Evolutionary conservation across 1,284 basidiomycete species (phyloP), one percentile per base, ranked within the genome.

Genomic region (Ceratobasidium sp.): DNA sequence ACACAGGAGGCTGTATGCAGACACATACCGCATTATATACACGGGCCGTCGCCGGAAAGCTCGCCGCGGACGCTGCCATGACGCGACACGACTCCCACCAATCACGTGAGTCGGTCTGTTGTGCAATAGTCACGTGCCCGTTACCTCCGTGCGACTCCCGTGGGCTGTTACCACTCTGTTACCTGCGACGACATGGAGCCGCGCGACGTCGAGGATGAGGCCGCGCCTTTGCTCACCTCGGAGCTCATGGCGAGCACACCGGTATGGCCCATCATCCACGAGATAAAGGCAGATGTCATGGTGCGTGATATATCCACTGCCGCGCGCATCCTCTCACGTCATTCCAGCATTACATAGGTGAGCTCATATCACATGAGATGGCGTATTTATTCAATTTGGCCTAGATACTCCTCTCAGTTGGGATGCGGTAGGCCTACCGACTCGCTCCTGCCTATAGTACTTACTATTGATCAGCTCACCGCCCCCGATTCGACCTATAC

Each of bases 401-500:
- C 4, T 75, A 91, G 92, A 94, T 80, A 91, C 91, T 0, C 91
- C 92, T 12, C 83, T 94, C 72, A 86, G 86, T 0, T 89, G 89
- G 76, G 91, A 92, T 76, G 86, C 88, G n/a, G 88, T 90, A 43
- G 61, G 75, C 67, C 14, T 14, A 10, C 71, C 76, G 84, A 80
- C 36, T 30, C 18, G 45, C 43, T 61, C 9, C 57, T 60, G 28
- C 46, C 12, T 18, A 23, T 59, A 1, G 26, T 30, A 41, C 21
- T 30, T 52, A 73, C 21, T 9, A 12, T 5, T 59, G 23, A 75
- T 21, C 81, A 95, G 88, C 84, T 96, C 58, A 86, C 85, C 1
- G 89, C 89, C 0, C 92, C 94, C 0, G 94, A 97, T 79, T 85
- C 94, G 50, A 94, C 91, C 0, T 96, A 96, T 79, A 92, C 92